phyloP scores from a whole-genome alignment of 108 stramenopile genomes.

The Pseudonitzschia multiseries region DNA sequence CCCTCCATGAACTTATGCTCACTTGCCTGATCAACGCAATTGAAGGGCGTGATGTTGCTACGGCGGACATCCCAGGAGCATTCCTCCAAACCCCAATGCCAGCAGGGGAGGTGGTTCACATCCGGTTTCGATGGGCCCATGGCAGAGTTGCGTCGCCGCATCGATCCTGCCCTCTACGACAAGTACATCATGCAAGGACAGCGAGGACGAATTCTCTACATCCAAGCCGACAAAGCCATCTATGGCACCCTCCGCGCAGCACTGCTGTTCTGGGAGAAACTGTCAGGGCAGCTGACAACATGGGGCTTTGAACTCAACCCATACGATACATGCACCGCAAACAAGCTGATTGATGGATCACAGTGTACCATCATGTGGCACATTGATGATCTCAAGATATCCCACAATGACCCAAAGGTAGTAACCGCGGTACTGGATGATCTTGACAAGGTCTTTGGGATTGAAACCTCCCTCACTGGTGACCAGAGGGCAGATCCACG shows the following conservation, averaged over 20 bases:
- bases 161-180: conserved; percentile 4
- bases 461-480: conserved; percentile 20
- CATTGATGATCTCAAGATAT: conserved; percentile 44
- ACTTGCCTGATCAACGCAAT: conserved; percentile 31
- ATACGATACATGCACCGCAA: conserved; percentile 58
- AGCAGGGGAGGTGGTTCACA: too few species aligned
- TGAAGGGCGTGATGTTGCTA: conserved; percentile 33
- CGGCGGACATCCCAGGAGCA: conserved; percentile 39
- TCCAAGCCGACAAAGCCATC: conserved; percentile 41
- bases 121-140: not conserved
- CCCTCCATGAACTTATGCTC: not conserved
- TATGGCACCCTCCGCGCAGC: conserved; percentile 41
- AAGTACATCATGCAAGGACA: conserved; percentile 12
- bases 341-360: conserved; percentile 27
- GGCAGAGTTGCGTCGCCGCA: conserved; percentile 15
- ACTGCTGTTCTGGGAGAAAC: conserved; percentile 35
- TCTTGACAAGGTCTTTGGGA: conserved; percentile 19
- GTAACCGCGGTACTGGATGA: not conserved
- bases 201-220: conserved; percentile 34
- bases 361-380: conserved; percentile 6
- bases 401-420: conserved; percentile 29
- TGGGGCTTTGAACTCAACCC: conserved; percentile 52
- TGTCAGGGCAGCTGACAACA: conserved; percentile 12
- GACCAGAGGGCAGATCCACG: conserved; percentile 20
- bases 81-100: conserved; percentile 31